Conservation (phyloP, 768 basidiomycete species). For the Mycena filopes region DNA sequence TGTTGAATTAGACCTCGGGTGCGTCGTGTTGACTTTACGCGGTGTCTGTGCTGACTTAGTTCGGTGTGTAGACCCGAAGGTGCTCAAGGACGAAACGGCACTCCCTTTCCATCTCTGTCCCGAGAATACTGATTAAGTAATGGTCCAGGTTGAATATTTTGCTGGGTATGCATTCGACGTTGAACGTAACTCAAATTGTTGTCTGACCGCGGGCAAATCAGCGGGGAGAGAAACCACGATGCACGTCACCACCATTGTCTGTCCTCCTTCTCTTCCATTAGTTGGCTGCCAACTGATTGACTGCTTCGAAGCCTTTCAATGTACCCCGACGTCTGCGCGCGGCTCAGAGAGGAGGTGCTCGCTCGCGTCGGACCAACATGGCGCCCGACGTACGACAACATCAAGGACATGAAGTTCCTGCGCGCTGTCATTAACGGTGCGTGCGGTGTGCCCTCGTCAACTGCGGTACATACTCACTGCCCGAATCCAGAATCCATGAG, state of each 20-base stretch:
- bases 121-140: neutral
- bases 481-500: constrained; percentile 57
- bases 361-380: constrained; percentile 54
- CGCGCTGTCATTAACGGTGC: constrained; percentile 68
- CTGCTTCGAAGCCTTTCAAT: constrained; percentile 20
- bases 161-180: constrained; percentile 27
- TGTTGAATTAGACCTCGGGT: constrained; percentile 67
- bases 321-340: constrained; percentile 58
- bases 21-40: constrained; percentile 30
- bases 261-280: neutral
- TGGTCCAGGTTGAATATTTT: constrained; percentile 30
- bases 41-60: neutral
- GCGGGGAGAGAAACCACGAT: constrained; percentile 40
- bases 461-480: neutral
- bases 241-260: constrained; percentile 45
- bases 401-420: constrained; percentile 69
- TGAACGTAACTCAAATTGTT: neutral
- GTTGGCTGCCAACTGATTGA: neutral
- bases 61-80: constrained; percentile 47
- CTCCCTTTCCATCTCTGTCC: constrained; percentile 32
- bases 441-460: too few species aligned
- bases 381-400: constrained; percentile 64
- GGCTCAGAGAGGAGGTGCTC: constrained; percentile 63
- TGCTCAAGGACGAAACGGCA: constrained; percentile 56
- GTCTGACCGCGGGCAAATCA: neutral